A percentile compares a stretch with the other conserved stretches of the same genome.
Evolutionary conservation across 2,329 filamentous ascomycete genomes (phyloP).

Genomic region (Trichothecium roseum): DNA sequence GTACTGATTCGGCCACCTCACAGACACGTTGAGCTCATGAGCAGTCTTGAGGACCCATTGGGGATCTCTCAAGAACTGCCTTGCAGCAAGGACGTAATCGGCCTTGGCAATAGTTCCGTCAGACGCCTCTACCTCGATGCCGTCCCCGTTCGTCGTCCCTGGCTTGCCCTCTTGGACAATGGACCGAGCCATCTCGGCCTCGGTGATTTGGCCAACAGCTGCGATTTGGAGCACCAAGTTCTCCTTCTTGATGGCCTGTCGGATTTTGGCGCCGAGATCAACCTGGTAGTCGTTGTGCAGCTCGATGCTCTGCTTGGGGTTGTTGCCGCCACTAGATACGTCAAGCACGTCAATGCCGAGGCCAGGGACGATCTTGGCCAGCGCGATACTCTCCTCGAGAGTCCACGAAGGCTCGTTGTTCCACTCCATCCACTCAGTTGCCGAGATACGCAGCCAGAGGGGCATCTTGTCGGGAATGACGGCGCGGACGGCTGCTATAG

Average conservation of each 20-base stretch:
- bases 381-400: slow-evolving; percentile 40
- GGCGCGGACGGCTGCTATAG: slow-evolving; percentile 37
- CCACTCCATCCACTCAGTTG: slow-evolving; percentile 52
- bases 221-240: slow-evolving; percentile 51
- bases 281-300: slow-evolving; percentile 61
- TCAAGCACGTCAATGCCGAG: slow-evolving; percentile 76
- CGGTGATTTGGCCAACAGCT: slow-evolving; percentile 64
- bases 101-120: slow-evolving; percentile 30
- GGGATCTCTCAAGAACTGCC: slow-evolving; percentile 75
- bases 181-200: slow-evolving; percentile 54
- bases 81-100: slow-evolving; percentile 64
- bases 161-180: slow-evolving; percentile 37
- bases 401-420: slow-evolving; percentile 48
- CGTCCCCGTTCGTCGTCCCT: slow-evolving; percentile 23
- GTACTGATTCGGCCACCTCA: slow-evolving; percentile 64
- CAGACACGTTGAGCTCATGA: slow-evolving; percentile 58
- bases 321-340: slow-evolving; percentile 67
- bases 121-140: slow-evolving; percentile 28
- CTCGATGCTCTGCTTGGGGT: slow-evolving; percentile 48
- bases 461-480: slow-evolving; percentile 44
- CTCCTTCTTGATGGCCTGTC: slow-evolving; percentile 47
- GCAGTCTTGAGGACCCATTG: slow-evolving; percentile 67
- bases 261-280: slow-evolving; percentile 60
- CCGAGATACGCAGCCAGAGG: slow-evolving; percentile 48
- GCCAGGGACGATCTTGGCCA: slow-evolving; percentile 49